Base-by-base conservation (phyloP, 1,284 basidiomycete species). In the Ganoderma boninense region DNA sequence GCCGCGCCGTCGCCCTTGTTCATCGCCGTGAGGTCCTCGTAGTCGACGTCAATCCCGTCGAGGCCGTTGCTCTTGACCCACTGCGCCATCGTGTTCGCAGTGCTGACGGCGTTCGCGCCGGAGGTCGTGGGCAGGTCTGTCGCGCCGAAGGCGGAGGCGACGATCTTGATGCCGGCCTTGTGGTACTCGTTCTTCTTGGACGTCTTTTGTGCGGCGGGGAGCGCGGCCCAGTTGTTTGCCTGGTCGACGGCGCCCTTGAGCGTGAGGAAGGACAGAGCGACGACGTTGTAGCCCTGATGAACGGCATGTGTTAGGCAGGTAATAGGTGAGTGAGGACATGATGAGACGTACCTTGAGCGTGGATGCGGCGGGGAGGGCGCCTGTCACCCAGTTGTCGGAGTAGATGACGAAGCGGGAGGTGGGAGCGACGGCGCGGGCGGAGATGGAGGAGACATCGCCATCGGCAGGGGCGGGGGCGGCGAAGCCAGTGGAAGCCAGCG, bases 31-130 rank as follows among this genome's bases (percentile, higher is more conserved):
- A 87, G 83, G 75, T 88, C 87, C 78, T 89, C 87, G 67, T 87
- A 89, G 77, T 90, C 88, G 54, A 90, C 83, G 66, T 90, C 89
- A 49, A 90, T 79, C 43, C 88, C 89, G 73, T 90, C 85, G 16
- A 90, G 77, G 32, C 81, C 79, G 67, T 70, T 70, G 23, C 14
- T 23, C 57, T 64, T 44, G 42, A 73, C 69, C 71, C 85, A 86
- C 65, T 85, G 66, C 67, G 86, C 86, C 79, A 89, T 82, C 7
- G 80, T 83, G 70, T 85, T 81, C 0, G 87, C 88, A 4, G 82
- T 81, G 11, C 65, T 73, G 59, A 81, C 77, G 1, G 86, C 78
- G 70, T 88, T 80, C 4, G 80, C 79, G 32, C 82, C 82, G 0
- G 80, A 79, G 1, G 83, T 80, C 14, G 87, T 89, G 3, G 89